Evolutionary conservation across 2,329 filamentous ascomycete species (phyloP).

Genomic region (Domatiomyces catenatus): DNA sequence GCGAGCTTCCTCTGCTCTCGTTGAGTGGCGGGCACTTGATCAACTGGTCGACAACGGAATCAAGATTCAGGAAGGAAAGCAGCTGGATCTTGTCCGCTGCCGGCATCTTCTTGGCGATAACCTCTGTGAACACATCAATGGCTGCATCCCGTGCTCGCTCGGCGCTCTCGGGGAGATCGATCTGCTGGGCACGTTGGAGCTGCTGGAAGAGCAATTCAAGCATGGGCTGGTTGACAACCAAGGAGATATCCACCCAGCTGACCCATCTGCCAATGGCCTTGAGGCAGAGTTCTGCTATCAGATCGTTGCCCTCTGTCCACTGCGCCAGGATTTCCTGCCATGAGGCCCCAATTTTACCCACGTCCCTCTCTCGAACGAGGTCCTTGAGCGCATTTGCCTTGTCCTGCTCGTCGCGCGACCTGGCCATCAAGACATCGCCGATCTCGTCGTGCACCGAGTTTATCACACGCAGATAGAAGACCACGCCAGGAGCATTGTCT

Average conservation of each 20-base stretch:
- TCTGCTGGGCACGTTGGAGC: slow-evolving; percentile 56
- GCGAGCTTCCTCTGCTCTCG: slow-evolving; percentile 62
- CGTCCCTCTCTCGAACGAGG: slow-evolving; percentile 68
- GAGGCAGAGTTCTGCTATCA: slow-evolving; percentile 71
- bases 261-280: slow-evolving; percentile 94
- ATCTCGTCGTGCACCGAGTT: slow-evolving; percentile 93
- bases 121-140: slow-evolving; percentile 89
- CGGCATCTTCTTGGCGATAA: slow-evolving; percentile 96
- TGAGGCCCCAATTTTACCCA: slow-evolving; percentile 69
- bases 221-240: slow-evolving; percentile 83
- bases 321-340: slow-evolving; percentile 82
- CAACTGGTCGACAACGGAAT: slow-evolving; percentile 71
- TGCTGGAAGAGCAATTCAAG: slow-evolving; percentile 72
- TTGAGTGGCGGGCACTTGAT: slow-evolving; percentile 66
- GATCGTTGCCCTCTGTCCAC: slow-evolving; percentile 56
- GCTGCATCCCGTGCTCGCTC: slow-evolving; percentile 80
- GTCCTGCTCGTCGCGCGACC: slow-evolving; percentile 63
- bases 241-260: slow-evolving; percentile 92
- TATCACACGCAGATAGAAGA: slow-evolving; percentile 78
- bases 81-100: slow-evolving; percentile 83
- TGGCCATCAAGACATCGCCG: slow-evolving; percentile 72
- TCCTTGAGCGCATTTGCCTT: slow-evolving; percentile 86
- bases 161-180: slow-evolving; percentile 48
- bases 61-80: slow-evolving; percentile 78
- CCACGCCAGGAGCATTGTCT: slow-evolving; percentile 60